Evolutionary conservation across 768 basidiomycete genomes (phyloP).

Genomic region (Lyophyllum semitale): DNA sequence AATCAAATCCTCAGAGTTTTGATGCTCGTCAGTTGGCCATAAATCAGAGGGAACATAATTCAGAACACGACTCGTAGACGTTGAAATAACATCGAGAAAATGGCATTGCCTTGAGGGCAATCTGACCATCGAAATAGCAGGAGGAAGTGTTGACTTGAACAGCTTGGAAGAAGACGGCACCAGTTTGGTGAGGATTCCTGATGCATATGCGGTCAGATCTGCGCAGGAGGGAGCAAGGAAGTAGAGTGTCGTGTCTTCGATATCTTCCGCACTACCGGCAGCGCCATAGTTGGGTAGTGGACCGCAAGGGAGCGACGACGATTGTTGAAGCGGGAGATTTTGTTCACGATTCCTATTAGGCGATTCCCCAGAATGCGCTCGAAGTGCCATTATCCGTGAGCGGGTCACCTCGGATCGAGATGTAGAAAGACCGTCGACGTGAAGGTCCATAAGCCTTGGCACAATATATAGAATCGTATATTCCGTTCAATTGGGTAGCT

Average conservation of each 20-base stretch:
- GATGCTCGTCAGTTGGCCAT: neutral
- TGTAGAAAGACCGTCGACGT: neutral
- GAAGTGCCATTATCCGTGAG: neutral
- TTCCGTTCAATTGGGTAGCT: neutral
- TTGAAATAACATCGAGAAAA: neutral
- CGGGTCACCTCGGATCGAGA: neutral
- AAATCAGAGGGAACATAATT: neutral
- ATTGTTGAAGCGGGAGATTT: neutral
- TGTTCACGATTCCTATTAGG: neutral
- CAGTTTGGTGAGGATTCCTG: neutral
- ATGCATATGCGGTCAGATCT: constrained; percentile 12
- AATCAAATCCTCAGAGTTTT: neutral
- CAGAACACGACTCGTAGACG: neutral
- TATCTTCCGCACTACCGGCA: constrained; percentile 1
- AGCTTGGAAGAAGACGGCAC: neutral
- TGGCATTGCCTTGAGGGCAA: neutral
- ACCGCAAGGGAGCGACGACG: neutral
- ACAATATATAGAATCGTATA: neutral
- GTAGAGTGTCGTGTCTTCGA: constrained; percentile 9
- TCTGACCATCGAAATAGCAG: neutral
- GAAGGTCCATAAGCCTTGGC: neutral
- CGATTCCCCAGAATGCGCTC: neutral
- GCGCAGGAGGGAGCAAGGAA: constrained; percentile 3
- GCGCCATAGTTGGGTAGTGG: neutral
- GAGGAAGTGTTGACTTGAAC: neutral